phyloP scores from a whole-genome alignment of 169 alveolate genomes.

The Eimeria necatrix region DNA sequence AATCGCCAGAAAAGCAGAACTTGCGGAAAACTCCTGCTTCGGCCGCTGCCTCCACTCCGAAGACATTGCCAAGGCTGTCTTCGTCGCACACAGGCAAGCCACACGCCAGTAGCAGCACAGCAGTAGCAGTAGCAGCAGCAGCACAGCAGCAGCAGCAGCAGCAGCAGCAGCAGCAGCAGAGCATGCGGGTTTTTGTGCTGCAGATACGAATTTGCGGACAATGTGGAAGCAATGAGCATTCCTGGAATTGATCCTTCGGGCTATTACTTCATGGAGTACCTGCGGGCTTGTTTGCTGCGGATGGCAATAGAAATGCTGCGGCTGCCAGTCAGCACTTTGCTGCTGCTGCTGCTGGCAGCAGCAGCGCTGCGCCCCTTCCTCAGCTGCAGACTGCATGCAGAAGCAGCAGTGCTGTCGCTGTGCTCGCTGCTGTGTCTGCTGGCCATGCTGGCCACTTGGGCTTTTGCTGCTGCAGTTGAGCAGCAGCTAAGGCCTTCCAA shows the following conservation, averaged over 20 bases:
- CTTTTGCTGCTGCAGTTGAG: conserved; percentile 82
- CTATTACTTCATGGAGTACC: conserved; percentile 89
- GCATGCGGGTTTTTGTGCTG: neutral
- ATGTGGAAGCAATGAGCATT: conserved; percentile 86
- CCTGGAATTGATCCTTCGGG: conserved; percentile 89
- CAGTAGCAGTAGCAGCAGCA: neutral
- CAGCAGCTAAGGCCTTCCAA: conserved; percentile 82
- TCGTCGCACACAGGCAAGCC: conserved; percentile 81
- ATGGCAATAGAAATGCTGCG: conserved; percentile 86
- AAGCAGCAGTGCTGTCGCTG: conserved; percentile 83
- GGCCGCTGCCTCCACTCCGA: conserved; percentile 21
- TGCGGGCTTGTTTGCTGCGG: conserved; percentile 88
- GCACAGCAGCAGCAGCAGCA: neutral
- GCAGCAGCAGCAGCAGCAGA: neutral
- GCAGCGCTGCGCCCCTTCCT: conserved; percentile 85
- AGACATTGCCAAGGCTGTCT: conserved; percentile 82
- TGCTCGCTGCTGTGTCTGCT: conserved; percentile 82
- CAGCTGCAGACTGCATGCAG: conserved; percentile 85
- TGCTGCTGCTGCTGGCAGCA: conserved; percentile 84
- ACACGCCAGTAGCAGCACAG: neutral
- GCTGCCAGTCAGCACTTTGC: conserved; percentile 86
- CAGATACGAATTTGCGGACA: conserved; percentile 89
- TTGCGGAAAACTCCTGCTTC: conserved; percentile 35
- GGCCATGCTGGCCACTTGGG: conserved; percentile 81
- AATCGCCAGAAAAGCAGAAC: conserved; percentile 45